Base-by-base conservation (phyloP, 2,329 filamentous ascomycete genomes). In the Botrytis sinoallii region DNA sequence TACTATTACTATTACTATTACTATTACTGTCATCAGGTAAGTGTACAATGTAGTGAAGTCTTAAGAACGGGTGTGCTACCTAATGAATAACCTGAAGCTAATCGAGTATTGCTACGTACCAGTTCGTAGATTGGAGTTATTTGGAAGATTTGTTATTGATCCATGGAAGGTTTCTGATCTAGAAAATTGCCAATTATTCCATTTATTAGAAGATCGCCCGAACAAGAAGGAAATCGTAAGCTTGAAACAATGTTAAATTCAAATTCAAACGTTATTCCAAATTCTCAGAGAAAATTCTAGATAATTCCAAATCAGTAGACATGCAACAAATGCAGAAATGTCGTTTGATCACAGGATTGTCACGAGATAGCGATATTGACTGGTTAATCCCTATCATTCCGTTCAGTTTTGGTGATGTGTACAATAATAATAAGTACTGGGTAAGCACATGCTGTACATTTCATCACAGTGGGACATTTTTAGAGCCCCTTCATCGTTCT, bases 281-380 rank as follows among this genome's bases (percentile, higher is more conserved):
- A 52, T 40, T 12, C 7, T 48, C 20, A 18, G 20, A 38, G 22
- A n/a, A n/a, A 20, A 52, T 52, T 67, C 44, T 35, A 68, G 35
- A 68, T 57, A 57, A 68, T 57, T 68, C n/a, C 48, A 67, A 67
- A 67, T 67, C 46, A 29, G 25, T 38, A 55, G 46, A 67, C 29
- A 12, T n/a, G 46, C 46, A 55, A 55, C 64, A 40, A 67, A 55
- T 52, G 25, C 25, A n/a, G 25, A 52, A n/a, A 52, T n/a, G 2
- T n/a, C 4, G 12, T 29, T 38, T 16, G 55, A n/a, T 55, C 52
- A 55, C 52, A 55, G 52, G 25, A 29, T 42, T 42, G 22, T 68
- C 25, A 57, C 46, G 40, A 18, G n/a, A 44, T 46, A 8, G n/a
- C 16, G 1, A 44, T 44, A 8, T 20, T 52, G 32, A 38, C 65